phyloP scores from a whole-genome alignment of 1,284 basidiomycete species.

The Moniliophthora roreri region DNA sequence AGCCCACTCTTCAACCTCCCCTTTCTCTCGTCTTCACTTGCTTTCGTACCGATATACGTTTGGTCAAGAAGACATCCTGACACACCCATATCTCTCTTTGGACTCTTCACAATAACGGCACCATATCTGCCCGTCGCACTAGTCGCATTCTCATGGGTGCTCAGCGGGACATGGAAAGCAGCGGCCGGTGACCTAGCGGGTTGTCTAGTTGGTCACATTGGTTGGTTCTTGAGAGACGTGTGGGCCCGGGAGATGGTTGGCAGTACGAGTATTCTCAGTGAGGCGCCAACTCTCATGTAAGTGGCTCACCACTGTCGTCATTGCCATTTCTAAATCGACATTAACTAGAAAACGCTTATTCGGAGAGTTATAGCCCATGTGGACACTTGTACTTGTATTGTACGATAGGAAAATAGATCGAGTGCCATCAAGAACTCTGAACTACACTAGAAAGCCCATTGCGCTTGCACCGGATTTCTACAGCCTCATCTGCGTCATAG shows the following conservation, averaged over 20 bases:
- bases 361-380: conserved; percentile 42
- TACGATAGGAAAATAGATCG: background rate
- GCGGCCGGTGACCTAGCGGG: conserved; percentile 86
- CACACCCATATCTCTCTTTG: conserved; percentile 94
- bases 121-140: conserved; percentile 94
- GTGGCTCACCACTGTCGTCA: conserved; percentile 32
- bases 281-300: conserved; percentile 79
- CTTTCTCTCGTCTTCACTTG: conserved; percentile 85
- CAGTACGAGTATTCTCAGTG: conserved; percentile 71
- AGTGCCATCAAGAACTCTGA: background rate
- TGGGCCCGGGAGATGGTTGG: conserved; percentile 93
- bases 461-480: conserved; percentile 46
- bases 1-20: conserved; percentile 89
- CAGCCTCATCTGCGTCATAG: conserved; percentile 51
- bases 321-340: conserved; percentile 3
- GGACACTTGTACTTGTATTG: background rate
- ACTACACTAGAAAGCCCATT: background rate
- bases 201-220: conserved; percentile 87
- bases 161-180: conserved; percentile 85
- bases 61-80: conserved; percentile 95
- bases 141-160: conserved; percentile 86
- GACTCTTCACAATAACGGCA: conserved; percentile 91
- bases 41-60: conserved; percentile 94
- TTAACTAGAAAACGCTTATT: conserved; percentile 60
- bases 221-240: conserved; percentile 92